Conservation (phyloP, 352 stramenopile species). For the Phytophthora litchii region DNA sequence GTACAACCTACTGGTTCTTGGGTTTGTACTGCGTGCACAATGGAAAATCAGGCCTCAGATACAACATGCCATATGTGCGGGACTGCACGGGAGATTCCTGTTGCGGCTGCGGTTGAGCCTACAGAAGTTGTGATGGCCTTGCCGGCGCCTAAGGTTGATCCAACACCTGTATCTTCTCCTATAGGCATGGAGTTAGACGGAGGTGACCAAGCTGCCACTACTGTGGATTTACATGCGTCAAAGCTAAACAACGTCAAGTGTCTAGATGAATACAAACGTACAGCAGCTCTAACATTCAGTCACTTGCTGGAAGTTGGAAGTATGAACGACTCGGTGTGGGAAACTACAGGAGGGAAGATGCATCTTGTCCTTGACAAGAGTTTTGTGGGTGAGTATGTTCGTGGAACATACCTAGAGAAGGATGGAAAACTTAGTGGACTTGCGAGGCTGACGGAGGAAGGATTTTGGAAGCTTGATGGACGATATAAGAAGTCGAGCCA, state of each 20-base stretch:
- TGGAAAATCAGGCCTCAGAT: slow-evolving; percentile 71
- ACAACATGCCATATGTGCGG: slow-evolving; percentile 76
- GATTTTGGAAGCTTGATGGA: slow-evolving; percentile 70
- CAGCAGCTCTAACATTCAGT: slow-evolving; percentile 40
- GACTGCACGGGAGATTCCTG: slow-evolving; percentile 46
- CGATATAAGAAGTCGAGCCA: slow-evolving; percentile 73
- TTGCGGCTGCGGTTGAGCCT: slow-evolving; percentile 43
- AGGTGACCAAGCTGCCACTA: slow-evolving; percentile 7
- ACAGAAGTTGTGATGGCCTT: slow-evolving; percentile 42
- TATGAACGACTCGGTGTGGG: slow-evolving; percentile 59
- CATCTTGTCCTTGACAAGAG: slow-evolving; percentile 43
- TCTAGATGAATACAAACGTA: slow-evolving; percentile 60
- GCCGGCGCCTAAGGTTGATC: slow-evolving; percentile 32
- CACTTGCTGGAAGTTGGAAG: slow-evolving; percentile 34
- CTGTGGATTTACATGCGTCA: slow-evolving; percentile 14
- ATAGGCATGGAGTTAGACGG: slow-evolving; percentile 49
- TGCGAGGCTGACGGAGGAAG: slow-evolving; percentile 48
- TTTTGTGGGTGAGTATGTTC: slow-evolving; percentile 69
- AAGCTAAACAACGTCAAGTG: slow-evolving; percentile 51
- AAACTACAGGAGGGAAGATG: slow-evolving; percentile 74
- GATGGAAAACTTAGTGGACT: slow-evolving; percentile 74
- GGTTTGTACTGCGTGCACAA: slow-evolving; percentile 76
- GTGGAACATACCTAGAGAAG: slow-evolving; percentile 75
- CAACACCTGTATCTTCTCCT: slow-evolving; percentile 30
- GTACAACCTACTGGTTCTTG: slow-evolving; percentile 37